Evolutionary conservation across 495 filamentous ascomycete species (phyloP).

Genomic region (Penicillium psychrofluorescens): DNA sequence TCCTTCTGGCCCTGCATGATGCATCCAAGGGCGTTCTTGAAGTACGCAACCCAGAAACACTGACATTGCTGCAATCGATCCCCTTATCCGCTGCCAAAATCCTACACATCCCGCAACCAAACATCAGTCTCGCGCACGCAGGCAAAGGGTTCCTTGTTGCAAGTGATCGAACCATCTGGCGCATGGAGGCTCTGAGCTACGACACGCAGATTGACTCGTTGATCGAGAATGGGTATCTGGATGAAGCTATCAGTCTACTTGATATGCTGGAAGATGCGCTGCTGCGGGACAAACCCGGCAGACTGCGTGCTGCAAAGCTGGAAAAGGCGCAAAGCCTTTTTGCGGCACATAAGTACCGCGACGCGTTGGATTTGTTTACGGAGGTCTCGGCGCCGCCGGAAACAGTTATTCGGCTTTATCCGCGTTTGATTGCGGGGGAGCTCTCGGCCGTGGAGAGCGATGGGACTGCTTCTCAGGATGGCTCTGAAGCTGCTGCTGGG

Average conservation of each 20-base stretch:
- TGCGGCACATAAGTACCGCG: slow-evolving; percentile 69
- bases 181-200: slow-evolving; percentile 90
- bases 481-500: slow-evolving; percentile 13
- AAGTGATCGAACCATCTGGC: slow-evolving; percentile 86
- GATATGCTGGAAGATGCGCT: slow-evolving; percentile 88
- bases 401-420: slow-evolving; percentile 79
- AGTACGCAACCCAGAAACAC: slow-evolving; percentile 84
- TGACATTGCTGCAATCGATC: slow-evolving; percentile 81
- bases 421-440: slow-evolving; percentile 74
- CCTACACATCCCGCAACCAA: slow-evolving; percentile 90
- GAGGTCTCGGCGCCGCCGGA: slow-evolving; percentile 84
- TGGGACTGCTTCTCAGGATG: slow-evolving; percentile 18
- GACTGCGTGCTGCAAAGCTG: slow-evolving; percentile 77
- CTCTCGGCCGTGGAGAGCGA: slow-evolving; percentile 51
- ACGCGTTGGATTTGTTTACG: slow-evolving; percentile 87
- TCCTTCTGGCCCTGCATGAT: slow-evolving; percentile 79
- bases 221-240: slow-evolving; percentile 64
- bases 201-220: slow-evolving; percentile 85
- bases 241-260: slow-evolving; percentile 88
- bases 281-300: slow-evolving; percentile 72
- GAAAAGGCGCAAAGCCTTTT: slow-evolving; percentile 85
- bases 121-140: slow-evolving; percentile 83
- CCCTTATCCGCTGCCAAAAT: slow-evolving; percentile 69
- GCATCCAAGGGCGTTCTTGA: slow-evolving; percentile 81
- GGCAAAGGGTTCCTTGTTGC: slow-evolving; percentile 90